Evolutionary conservation across 73 alveolate genomes (phyloP), one percentile per base, ranked within the genome.

Genomic region (Paramecium tetraurelia): DNA sequence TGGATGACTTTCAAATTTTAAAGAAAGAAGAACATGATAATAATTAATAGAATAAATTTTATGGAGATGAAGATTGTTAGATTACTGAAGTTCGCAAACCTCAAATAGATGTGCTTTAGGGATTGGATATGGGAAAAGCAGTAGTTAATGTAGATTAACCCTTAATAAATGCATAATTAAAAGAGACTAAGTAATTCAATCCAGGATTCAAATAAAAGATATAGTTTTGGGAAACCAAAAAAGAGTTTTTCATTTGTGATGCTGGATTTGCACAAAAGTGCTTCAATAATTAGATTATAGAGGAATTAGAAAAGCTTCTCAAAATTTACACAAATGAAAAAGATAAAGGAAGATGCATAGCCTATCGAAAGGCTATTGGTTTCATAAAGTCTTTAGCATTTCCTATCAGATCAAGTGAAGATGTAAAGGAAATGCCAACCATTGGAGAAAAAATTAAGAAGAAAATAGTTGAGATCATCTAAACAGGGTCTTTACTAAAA

Each of bases 371-470:
- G 57, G 98, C 97, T 20, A 57, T 96, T 11, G 85, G 96, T 5
- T 57, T 44, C 38, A 53, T 96, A 31, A 95, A 92, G 76, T 53
- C 95, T 4, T 77, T 85, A 14, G 50, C 95, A 21, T 86, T 90
- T 63, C 93, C 93, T 35, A 93, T 96, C 14, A 86, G 38, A 14
- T 38, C 93, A 20, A 95, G 83, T 12, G 97, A 95, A 43, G 95
- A 96, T 95, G 85, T 93, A 14, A 58, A 86, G 31, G 75, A 70
- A 14, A 58, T 96, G 33, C 95, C 94, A 29, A 85, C 89, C 6
- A 94, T 98, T 41, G 99, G 99, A 7, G 94, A 93, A 35, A 97
- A 97, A 86, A 93, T 97, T 18, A 93, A 95, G 41, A 96, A 96
- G 59, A 98, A 98, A 92, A 95, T 98, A 24, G 89, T 93, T 85